These are phyloP conservation scores for Fusarium bactridioides DNA, from an alignment of 2,329 filamentous ascomycete genomes.

Conservation along the genomic window DNA sequence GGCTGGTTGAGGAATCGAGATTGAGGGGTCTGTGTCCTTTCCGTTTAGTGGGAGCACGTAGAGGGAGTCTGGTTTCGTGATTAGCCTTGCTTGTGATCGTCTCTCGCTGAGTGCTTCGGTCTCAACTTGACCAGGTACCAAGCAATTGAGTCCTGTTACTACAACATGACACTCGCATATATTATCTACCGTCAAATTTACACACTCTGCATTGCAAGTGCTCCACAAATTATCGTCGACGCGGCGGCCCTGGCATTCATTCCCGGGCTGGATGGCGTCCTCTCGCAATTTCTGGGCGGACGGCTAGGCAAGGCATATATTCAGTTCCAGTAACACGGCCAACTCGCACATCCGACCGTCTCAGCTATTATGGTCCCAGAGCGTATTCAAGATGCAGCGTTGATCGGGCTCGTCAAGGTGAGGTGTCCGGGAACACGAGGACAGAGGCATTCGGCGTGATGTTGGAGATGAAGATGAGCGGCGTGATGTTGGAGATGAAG, in stretches of 20 bases:
- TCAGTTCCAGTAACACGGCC: neutral
- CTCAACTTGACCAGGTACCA: neutral
- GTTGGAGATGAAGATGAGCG: neutral
- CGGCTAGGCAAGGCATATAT: neutral
- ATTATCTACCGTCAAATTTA: neutral
- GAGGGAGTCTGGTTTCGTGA: too few species aligned
- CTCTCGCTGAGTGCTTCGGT: neutral
- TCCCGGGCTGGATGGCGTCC: neutral
- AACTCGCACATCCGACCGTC: neutral
- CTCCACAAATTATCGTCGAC: neutral
- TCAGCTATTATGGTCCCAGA: neutral
- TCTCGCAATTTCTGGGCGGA: rapidly evolving
- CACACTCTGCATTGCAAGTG: rapidly evolving
- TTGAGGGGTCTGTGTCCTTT: neutral
- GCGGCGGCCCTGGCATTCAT: neutral
- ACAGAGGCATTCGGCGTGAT: too few species aligned
- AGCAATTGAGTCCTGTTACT: neutral
- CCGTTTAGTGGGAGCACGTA: too few species aligned
- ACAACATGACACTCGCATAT: neutral
- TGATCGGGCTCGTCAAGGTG: neutral
- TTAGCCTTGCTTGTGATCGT: too few species aligned
- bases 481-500: neutral
- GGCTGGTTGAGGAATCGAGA: rapidly evolving
- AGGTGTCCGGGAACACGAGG: neutral
- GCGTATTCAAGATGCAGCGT: neutral